Conservation (phyloP, 2,329 filamentous ascomycete genomes). For the Atkinsonella hypoxylon region DNA sequence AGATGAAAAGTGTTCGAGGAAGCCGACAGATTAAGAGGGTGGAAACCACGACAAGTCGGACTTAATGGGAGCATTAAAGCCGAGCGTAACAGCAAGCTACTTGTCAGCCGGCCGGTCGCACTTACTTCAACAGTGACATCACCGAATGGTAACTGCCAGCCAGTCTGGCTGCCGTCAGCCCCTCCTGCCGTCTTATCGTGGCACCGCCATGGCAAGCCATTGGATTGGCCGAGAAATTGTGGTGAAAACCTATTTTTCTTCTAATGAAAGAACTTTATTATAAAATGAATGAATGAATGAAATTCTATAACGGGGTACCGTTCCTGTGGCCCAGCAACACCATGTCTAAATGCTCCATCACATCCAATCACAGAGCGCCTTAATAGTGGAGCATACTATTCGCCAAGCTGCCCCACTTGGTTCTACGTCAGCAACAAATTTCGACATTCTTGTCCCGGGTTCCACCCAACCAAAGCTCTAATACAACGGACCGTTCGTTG, state of each 20-base stretch:
- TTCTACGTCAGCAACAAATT: not conserved
- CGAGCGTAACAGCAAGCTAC: not conserved
- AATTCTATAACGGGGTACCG: no score
- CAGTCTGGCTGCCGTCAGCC: not conserved
- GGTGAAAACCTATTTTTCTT: no score
- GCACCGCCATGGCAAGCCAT: no score
- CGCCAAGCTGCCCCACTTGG: not conserved
- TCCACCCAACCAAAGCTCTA: not conserved
- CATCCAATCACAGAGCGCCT: no score
- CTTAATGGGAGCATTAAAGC: not conserved
- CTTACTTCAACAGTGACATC: constrained; percentile 7
- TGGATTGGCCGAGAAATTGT: no score
- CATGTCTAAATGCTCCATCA: no score
- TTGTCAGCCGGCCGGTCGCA: not conserved
- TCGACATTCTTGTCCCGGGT: not conserved
- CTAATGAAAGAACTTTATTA: no score
- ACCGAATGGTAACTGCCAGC: not conserved
- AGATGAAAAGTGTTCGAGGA: not conserved
- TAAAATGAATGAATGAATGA: no score
- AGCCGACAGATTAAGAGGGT: not conserved
- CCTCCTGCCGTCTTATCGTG: not conserved
- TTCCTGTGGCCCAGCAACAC: no score
- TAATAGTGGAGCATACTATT: no score
- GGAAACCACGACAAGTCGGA: not conserved
- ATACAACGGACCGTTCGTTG: not conserved